These are phyloP conservation scores for Phycomyces nitens DNA, from an alignment of 192 early-diverging fungal species.

Conservation along the genomic window DNA sequence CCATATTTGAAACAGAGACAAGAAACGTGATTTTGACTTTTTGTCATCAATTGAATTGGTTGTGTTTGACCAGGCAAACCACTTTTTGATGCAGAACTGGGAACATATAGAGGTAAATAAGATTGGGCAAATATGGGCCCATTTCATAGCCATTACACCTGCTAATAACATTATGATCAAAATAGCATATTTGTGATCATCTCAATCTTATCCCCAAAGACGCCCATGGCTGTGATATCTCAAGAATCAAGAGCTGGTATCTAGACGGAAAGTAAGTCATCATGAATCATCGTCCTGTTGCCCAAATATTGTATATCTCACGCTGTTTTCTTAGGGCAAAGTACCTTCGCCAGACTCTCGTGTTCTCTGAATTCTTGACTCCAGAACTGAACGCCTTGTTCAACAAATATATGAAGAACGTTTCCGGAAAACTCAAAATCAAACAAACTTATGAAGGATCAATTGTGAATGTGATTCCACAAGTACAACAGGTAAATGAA, in stretches of 20 bases:
- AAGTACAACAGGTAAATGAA: conserved; percentile 76
- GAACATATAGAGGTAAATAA: conserved; percentile 76
- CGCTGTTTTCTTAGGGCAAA: conserved; percentile 47
- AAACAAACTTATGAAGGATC: conserved; percentile 60
- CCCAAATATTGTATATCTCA: no score
- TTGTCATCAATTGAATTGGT: conserved; percentile 90
- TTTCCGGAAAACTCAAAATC: conserved; percentile 73
- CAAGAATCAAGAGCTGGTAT: conserved; percentile 80
- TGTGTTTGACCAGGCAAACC: conserved; percentile 81
- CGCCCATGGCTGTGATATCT: conserved; percentile 95
- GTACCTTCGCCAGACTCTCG: conserved; percentile 85
- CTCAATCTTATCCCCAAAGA: conserved; percentile 88
- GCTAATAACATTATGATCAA: not conserved
- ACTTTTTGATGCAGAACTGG: conserved; percentile 98
- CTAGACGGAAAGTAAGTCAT: conserved; percentile 68
- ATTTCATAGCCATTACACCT: not conserved
- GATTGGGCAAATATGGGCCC: not conserved
- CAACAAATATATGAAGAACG: conserved; percentile 59
- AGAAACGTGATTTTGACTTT: conserved; percentile 90
- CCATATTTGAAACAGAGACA: conserved; percentile 51
- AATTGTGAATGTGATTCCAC: conserved; percentile 73
- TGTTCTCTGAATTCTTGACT: conserved; percentile 76
- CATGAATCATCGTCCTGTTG: not conserved
- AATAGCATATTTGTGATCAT: conserved; percentile 73
- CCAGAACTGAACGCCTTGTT: conserved; percentile 93